These are phyloP conservation scores for Arabidopsis hybrid DNA, from an alignment of 441 rosid species.

Conservation along the genomic window DNA sequence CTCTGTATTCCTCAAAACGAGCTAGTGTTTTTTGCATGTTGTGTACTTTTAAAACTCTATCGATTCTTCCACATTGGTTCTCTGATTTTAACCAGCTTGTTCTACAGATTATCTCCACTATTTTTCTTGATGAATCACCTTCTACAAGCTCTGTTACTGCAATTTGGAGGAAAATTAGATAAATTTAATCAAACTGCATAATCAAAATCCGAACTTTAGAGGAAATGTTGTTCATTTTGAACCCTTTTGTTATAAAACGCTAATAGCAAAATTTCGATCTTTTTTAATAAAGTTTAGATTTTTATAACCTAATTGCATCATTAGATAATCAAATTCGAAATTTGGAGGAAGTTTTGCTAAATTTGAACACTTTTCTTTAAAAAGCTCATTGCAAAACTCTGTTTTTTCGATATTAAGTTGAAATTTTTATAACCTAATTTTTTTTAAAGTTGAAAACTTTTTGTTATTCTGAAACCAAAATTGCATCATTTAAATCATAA, in stretches of 20 bases:
- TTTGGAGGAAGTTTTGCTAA: too few relatives aligned
- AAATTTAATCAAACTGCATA: background rate
- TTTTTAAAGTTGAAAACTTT: background rate
- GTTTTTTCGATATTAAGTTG: background rate
- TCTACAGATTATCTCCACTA: slow-evolving; percentile 92
- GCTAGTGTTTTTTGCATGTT: slow-evolving; percentile 94
- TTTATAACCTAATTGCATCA: background rate
- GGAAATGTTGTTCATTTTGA: background rate
- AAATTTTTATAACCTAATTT: background rate
- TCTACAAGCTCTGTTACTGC: slow-evolving; percentile 96
- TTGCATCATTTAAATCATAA: background rate
- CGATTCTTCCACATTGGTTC: slow-evolving; percentile 84
- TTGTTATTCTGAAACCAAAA: background rate
- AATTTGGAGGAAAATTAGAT: background rate
- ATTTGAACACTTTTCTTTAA: background rate
- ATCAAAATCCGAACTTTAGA: background rate
- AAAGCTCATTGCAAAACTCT: background rate
- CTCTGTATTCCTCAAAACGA: slow-evolving; percentile 89
- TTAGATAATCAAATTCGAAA: background rate
- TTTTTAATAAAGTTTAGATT: slow-evolving; percentile 8
- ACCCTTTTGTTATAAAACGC: background rate
- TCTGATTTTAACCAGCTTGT: slow-evolving; percentile 92
- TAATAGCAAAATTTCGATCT: background rate
- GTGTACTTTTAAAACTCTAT: slow-evolving; percentile 89
- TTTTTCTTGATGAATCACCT: slow-evolving; percentile 96